Percentiles rank a stretch among this genome's conserved stretches.
Evolutionary conservation across 1,139 yeast species (phyloP).

Genomic region (Kodamaea arcana): DNA sequence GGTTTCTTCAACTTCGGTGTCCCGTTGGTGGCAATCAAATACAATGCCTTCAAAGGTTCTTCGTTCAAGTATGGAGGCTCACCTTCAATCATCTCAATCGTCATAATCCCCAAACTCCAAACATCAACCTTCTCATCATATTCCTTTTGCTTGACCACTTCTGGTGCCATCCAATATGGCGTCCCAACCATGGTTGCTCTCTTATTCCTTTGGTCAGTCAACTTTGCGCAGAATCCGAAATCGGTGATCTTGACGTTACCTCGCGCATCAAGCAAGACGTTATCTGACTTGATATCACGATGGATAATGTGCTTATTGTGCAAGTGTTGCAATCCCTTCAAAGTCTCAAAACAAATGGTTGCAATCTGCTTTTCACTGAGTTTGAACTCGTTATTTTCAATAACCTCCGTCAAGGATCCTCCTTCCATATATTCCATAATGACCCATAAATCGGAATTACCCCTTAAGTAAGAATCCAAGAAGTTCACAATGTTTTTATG

Average conservation of each 20-base stretch:
- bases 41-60: constrained; percentile 86
- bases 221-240: constrained; percentile 96
- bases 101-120: constrained; percentile 98
- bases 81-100: constrained; percentile 97
- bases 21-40: constrained; percentile 92
- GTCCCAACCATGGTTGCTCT: constrained; percentile 99
- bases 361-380: constrained; percentile 79
- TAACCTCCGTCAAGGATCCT: constrained; percentile 78
- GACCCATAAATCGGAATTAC: constrained; percentile 33
- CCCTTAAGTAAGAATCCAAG: constrained; percentile 42
- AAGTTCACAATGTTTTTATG: constrained; percentile 47
- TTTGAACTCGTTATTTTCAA: constrained; percentile 68
- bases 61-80: constrained; percentile 97
- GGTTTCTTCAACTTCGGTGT: constrained; percentile 93
- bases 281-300: constrained; percentile 93
- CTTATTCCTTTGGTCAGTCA: constrained; percentile 87
- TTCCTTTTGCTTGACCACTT: constrained; percentile 93
- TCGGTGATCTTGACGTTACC: constrained; percentile 96
- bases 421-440: constrained; percentile 39
- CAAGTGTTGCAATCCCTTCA: constrained; percentile 85
- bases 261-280: constrained; percentile 76
- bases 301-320: constrained; percentile 92
- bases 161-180: constrained; percentile 99
- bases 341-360: constrained; percentile 84
- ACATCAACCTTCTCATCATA: constrained; percentile 97